Evolutionary conservation across 352 stramenopile genomes (phyloP).

Genomic region (Thalassiosira hispida): DNA sequence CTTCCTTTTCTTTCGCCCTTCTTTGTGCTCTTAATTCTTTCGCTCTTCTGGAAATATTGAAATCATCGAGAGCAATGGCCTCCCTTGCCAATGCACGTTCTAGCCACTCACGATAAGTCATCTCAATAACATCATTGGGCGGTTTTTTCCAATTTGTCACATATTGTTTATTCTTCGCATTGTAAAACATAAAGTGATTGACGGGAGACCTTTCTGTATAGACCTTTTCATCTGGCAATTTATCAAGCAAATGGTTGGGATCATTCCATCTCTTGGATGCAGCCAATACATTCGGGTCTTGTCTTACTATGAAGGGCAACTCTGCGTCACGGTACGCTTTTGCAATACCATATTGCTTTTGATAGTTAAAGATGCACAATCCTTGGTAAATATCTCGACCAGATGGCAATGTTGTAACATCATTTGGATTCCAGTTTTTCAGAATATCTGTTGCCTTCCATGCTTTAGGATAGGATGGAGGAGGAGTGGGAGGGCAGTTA

Average conservation of each 20-base stretch:
- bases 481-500: conserved; percentile 64
- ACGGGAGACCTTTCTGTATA: conserved; percentile 84
- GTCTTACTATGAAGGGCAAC: conserved; percentile 93
- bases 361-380: conserved; percentile 81
- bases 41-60: conserved; percentile 26
- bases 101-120: conserved; percentile 85
- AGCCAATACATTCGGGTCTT: conserved; percentile 88
- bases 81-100: conserved; percentile 52
- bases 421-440: conserved; percentile 73
- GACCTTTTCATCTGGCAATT: conserved; percentile 35
- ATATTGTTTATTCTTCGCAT: neutral
- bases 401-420: conserved; percentile 50
- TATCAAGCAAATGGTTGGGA: conserved; percentile 67
- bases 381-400: conserved; percentile 68
- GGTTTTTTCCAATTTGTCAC: conserved; percentile 33
- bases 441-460: conserved; percentile 75
- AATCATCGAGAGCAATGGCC: conserved; percentile 28
- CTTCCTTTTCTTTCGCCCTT: conserved; percentile 21
- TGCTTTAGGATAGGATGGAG: conserved; percentile 65
- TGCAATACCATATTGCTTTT: conserved; percentile 59
- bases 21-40: conserved; percentile 45
- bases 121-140: conserved; percentile 78
- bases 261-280: conserved; percentile 87
- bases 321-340: conserved; percentile 88
- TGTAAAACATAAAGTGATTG: conserved; percentile 94